phyloP scores from a whole-genome alignment of 1,284 basidiomycete genomes.

The Cutaneotrichosporon mucoides region DNA sequence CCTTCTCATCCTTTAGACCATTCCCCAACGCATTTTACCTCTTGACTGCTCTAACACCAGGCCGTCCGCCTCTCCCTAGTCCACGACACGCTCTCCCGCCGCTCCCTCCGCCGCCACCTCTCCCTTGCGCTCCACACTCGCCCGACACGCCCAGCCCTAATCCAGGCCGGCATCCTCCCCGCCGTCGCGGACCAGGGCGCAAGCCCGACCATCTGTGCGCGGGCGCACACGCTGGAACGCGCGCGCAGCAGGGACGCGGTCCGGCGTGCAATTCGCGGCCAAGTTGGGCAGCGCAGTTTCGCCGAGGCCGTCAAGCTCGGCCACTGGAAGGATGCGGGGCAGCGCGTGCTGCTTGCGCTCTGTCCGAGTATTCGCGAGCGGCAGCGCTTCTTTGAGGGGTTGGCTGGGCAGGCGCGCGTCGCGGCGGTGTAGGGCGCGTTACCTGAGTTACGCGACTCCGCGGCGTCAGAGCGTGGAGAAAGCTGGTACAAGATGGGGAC shows the following conservation, averaged over 20 bases:
- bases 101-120: conserved; percentile 15
- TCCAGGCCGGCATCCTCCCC: conserved; percentile 20
- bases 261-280: conserved; percentile 13
- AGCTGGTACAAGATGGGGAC: too few relatives aligned
- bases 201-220: conserved; percentile 14
- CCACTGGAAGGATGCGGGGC: conserved; percentile 7
- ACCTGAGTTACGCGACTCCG: too few relatives aligned
- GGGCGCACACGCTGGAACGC: conserved; percentile 17
- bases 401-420: not conserved
- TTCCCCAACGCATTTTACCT: too few relatives aligned
- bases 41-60: conserved; percentile 5
- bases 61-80: conserved; percentile 25
- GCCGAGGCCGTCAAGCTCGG: conserved; percentile 5
- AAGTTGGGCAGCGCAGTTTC: conserved; percentile 10
- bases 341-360: conserved; percentile 20
- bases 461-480: too few relatives aligned
- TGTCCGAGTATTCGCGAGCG: conserved; percentile 24
- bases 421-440: too few relatives aligned
- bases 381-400: conserved; percentile 18
- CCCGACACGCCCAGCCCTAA: conserved; percentile 11
- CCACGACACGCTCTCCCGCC: conserved; percentile 19
- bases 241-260: conserved; percentile 11
- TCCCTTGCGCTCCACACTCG: conserved; percentile 10
- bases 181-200: not conserved
- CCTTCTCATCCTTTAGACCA: too few relatives aligned